These are phyloP conservation scores for Trichoderma gamsii DNA, from an alignment of 495 filamentous ascomycete species.

Conservation along the genomic window DNA sequence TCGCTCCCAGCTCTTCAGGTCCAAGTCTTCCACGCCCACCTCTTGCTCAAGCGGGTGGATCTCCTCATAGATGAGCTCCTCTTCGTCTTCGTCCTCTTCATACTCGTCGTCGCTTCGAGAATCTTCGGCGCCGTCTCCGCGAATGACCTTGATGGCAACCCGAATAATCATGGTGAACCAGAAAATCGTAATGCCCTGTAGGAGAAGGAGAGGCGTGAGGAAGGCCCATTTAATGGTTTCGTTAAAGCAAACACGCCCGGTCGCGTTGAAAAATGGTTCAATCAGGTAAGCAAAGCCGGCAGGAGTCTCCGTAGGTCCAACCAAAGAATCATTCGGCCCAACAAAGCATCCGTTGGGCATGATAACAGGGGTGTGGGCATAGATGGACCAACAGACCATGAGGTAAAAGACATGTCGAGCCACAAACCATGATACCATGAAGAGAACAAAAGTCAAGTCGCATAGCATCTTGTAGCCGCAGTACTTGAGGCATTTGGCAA, in stretches of 20 bases:
- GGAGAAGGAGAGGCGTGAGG: conserved; percentile 62
- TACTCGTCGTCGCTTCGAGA: conserved; percentile 81
- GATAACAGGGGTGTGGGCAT: conserved; percentile 54
- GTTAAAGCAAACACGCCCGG: conserved; percentile 72
- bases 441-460: conserved; percentile 78
- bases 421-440: conserved; percentile 79
- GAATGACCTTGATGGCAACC: conserved; percentile 70
- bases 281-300: conserved; percentile 55
- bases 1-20: conserved; percentile 49
- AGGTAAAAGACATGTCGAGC: conserved; percentile 78
- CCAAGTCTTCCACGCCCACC: conserved; percentile 56
- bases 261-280: conserved; percentile 60
- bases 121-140: conserved; percentile 76
- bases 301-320: conserved; percentile 50
- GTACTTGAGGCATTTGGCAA: conserved; percentile 95
- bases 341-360: conserved; percentile 68
- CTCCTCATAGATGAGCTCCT: conserved; percentile 43
- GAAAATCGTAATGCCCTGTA: conserved; percentile 75
- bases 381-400: conserved; percentile 72
- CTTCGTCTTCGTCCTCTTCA: conserved; percentile 53
- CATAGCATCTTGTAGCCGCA: conserved; percentile 66
- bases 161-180: conserved; percentile 88
- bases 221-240: conserved; percentile 65
- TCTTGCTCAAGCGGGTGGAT: conserved; percentile 54
- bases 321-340: conserved; percentile 41